These are phyloP conservation scores for Lyophyllum semitale DNA, from an alignment of 768 basidiomycete species.

Conservation along the genomic window DNA sequence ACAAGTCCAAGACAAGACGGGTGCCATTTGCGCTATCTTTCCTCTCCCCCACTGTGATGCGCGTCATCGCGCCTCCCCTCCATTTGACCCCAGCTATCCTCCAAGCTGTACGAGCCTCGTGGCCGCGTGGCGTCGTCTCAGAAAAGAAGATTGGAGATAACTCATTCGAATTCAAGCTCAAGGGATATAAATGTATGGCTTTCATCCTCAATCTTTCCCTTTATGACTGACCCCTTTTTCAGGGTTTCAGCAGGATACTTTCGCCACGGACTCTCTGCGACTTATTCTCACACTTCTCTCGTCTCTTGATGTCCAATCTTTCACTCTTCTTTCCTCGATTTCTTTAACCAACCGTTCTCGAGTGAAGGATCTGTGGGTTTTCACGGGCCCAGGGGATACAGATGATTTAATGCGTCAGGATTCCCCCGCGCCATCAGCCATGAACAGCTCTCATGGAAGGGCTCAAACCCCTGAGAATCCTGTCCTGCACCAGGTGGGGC, in stretches of 20 bases:
- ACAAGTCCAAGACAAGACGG: slow-evolving; percentile 36
- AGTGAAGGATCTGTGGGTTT: slow-evolving; percentile 79
- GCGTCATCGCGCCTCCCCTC: slow-evolving; percentile 77
- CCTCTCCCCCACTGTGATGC: slow-evolving; percentile 62
- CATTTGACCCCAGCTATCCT: slow-evolving; percentile 78
- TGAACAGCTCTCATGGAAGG: slow-evolving; percentile 22
- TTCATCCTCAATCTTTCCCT: slow-evolving; percentile 18
- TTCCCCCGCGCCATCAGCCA: slow-evolving; percentile 31
- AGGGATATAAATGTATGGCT: slow-evolving; percentile 72
- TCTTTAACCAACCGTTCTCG: slow-evolving; percentile 73
- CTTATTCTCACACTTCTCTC: slow-evolving; percentile 69
- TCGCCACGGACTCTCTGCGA: slow-evolving; percentile 69
- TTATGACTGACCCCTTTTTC: not conserved
- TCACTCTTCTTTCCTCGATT: slow-evolving; percentile 67
- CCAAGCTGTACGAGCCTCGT: slow-evolving; percentile 75
- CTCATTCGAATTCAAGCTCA: slow-evolving; percentile 79
- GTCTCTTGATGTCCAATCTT: slow-evolving; percentile 68
- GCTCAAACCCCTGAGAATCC: slow-evolving; percentile 15
- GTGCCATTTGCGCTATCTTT: slow-evolving; percentile 76
- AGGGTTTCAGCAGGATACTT: slow-evolving; percentile 83
- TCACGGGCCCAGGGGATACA: slow-evolving; percentile 53
- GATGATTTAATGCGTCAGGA: slow-evolving; percentile 32
- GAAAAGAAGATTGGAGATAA: slow-evolving; percentile 76
- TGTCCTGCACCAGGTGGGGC: slow-evolving; percentile 7
- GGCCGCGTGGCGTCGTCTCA: slow-evolving; percentile 78